phyloP scores from a whole-genome alignment of 139 green algal genomes.

The Coccomyxa sp. region DNA sequence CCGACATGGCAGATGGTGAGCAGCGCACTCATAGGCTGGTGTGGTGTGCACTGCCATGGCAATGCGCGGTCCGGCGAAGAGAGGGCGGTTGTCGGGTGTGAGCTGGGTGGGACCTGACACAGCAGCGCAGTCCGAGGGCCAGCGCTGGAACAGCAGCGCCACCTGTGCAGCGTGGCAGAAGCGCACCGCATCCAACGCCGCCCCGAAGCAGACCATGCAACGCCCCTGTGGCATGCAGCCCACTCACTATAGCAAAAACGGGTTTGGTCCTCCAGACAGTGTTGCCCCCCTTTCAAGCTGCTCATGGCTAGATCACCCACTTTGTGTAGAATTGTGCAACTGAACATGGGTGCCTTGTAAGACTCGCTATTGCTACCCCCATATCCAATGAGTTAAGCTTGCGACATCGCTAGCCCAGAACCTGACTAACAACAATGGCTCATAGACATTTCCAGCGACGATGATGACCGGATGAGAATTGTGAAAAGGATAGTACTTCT shows the following conservation, averaged over 20 bases:
- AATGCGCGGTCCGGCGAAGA: slow-evolving; percentile 64
- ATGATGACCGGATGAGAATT: no score
- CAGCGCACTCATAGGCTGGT: slow-evolving; percentile 29
- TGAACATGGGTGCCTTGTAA: not conserved
- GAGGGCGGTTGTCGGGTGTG: slow-evolving; percentile 52
- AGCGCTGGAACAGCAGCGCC: slow-evolving; percentile 45
- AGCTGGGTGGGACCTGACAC: slow-evolving; percentile 37
- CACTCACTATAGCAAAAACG: not conserved
- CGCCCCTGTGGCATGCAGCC: slow-evolving; percentile 27
- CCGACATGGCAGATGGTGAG: not conserved
- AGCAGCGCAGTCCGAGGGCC: slow-evolving; percentile 31
- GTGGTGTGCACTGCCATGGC: slow-evolving; percentile 63
- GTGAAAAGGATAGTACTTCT: no score
- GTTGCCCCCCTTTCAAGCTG: not conserved
- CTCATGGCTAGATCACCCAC: not conserved
- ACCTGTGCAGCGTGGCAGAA: slow-evolving; percentile 68
- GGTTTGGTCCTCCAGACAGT: not conserved
- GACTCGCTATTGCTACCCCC: no score
- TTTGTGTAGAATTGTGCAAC: not conserved
- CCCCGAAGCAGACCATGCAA: slow-evolving; percentile 48
- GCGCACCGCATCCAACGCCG: slow-evolving; percentile 59
- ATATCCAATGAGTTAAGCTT: no score
- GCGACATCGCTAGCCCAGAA: no score
- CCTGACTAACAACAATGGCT: no score
- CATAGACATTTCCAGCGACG: no score